phyloP scores from a whole-genome alignment of 2,329 filamentous ascomycete species.

The Colletotrichum sublineola region DNA sequence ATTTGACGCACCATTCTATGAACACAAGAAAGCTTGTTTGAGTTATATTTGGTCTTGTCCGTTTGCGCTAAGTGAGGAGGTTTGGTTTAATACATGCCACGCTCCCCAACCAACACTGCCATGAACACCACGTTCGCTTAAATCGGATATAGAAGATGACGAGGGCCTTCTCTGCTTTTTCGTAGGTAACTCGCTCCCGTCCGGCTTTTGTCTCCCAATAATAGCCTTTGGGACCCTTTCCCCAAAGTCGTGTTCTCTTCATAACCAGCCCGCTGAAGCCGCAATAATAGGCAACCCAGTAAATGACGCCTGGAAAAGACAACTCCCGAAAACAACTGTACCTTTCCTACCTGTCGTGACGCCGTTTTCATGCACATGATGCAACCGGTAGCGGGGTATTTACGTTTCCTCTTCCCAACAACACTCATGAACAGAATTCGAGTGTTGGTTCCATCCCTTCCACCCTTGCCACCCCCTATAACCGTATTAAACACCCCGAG shows the following conservation, averaged over 20 bases:
- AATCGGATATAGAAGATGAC: constrained; percentile 9
- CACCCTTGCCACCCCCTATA: background rate
- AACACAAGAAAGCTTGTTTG: background rate
- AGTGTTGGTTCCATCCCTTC: constrained; percentile 22
- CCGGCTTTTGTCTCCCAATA: background rate
- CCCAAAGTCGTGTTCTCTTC: background rate
- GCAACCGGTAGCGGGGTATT: constrained; percentile 40
- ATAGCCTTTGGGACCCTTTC: constrained; percentile 1
- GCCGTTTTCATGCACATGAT: constrained; percentile 41
- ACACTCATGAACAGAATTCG: constrained; percentile 18
- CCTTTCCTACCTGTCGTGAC: constrained; percentile 22
- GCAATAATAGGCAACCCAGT: background rate
- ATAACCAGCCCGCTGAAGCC: constrained; percentile 14
- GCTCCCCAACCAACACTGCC: constrained; percentile 12
- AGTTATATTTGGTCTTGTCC: constrained; percentile 2
- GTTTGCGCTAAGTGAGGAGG: constrained; percentile 10
- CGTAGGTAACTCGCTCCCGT: background rate
- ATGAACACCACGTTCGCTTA: constrained; percentile 28
- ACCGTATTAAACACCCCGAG: constrained; percentile 12
- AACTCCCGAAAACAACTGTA: constrained; percentile 20
- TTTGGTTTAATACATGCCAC: background rate
- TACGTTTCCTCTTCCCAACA: constrained; percentile 19
- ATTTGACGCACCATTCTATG: background rate
- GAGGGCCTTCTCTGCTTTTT: background rate
- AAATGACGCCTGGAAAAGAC: constrained; percentile 13